Evolutionary conservation across 768 basidiomycete species (phyloP), one percentile per base, ranked within the genome.

Genomic region (Mycena chlorophos): DNA sequence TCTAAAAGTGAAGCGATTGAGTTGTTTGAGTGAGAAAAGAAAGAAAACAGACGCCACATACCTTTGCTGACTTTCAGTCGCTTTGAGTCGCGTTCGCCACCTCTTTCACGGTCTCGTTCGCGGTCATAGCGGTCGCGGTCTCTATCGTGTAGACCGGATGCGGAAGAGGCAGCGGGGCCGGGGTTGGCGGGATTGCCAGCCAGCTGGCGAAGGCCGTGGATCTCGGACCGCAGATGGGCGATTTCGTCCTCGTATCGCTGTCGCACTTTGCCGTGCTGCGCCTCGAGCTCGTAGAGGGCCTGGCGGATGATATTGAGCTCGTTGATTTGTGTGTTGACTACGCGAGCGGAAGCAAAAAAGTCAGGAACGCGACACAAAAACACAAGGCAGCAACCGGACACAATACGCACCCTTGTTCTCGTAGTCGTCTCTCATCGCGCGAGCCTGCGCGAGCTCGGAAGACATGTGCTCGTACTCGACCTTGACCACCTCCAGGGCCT

Each of bases 261-360:
- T 29, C 93, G 82, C 50, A 93, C 85, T 76, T 94, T 92, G 58
- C 79, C 81, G 63, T 98, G 94, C 58, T 90, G 88, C 0, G 85
- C 75, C 69, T 99, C 96, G 52, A 99, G 86, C 61, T 98, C 94
- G 67, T 94, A 95, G 12, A 98, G 78, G 2, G 89, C 85, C 65
- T 93, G 88, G 30, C 94, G 84, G 65, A 99, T 94, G 66, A 88
- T 85, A 62, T 88, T 90, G 52, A 98, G 77, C 68, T 98, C 96
- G 68, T 86, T 89, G 58, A 98, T 86, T 72, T 98, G 96, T 25
- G 78, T 78, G 4, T 82, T 80, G 47, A 92, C 91, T 92, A n/a
- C n/a, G n/a, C n/a, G n/a, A n/a, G n/a, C n/a, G n/a, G n/a, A n/a
- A n/a, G n/a, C n/a, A n/a, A n/a, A n/a, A n/a, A n/a, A n/a, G n/a